A percentile compares a stretch with the other conserved stretches of the same genome.
Evolutionary conservation across 2,329 filamentous ascomycete genomes (phyloP).

Genomic region (Boeremia exigua): DNA sequence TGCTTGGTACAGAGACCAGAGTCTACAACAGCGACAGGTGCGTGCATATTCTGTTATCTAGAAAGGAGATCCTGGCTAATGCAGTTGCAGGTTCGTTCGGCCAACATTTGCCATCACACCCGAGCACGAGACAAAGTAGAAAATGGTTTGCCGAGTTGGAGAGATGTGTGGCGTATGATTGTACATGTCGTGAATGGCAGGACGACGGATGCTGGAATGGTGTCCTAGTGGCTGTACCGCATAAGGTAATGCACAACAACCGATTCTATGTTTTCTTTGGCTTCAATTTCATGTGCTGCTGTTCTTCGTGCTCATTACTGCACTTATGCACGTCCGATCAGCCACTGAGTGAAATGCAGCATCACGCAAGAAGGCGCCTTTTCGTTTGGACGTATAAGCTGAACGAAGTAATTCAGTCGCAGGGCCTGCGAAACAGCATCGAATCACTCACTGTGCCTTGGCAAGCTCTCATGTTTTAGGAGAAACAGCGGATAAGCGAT

Average conservation of each 20-base stretch:
- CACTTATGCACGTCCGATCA: no score
- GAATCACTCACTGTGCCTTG: no score
- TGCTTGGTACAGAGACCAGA: conserved; percentile 82
- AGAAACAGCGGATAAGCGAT: no score
- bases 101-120: conserved; percentile 80
- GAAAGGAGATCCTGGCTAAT: conserved; percentile 11
- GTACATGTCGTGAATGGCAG: conserved; percentile 22
- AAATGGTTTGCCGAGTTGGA: neutral
- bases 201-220: conserved; percentile 1
- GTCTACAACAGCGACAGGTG: conserved; percentile 90
- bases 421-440: no score
- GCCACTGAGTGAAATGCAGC: no score
- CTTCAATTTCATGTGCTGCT: neutral
- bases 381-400: no score
- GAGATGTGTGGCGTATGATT: conserved; percentile 8
- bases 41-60: conserved; percentile 39
- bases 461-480: no score
- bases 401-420: no score
- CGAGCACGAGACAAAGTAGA: conserved; percentile 64
- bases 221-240: conserved; percentile 3
- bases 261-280: conserved; percentile 18
- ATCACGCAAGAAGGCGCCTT: no score
- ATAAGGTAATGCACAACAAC: conserved; percentile 16
- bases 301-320: neutral
- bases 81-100: conserved; percentile 61